Evolutionary conservation across 257 asterid species (phyloP).

Genomic region (Solanum chaucha): DNA sequence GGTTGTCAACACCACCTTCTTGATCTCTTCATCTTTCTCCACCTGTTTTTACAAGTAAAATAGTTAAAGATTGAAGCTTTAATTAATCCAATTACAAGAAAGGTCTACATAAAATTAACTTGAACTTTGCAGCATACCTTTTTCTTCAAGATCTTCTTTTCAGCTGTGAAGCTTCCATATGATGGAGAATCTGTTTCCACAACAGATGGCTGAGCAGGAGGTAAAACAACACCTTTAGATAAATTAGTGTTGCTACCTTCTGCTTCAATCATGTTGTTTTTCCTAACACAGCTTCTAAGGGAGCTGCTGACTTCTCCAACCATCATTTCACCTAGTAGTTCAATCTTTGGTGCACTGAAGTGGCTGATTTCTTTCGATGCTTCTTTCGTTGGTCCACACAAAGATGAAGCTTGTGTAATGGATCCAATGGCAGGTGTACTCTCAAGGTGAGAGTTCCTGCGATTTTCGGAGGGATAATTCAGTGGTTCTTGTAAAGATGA

Average conservation of each 20-base stretch:
- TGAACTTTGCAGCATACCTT: slow-evolving; percentile 29
- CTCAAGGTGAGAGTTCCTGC: slow-evolving; percentile 3
- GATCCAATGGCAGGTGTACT: slow-evolving; percentile 6
- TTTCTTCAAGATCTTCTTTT: slow-evolving; percentile 24
- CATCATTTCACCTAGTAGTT: slow-evolving; percentile 54
- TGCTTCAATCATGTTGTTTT: slow-evolving; percentile 10
- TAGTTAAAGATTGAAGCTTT: not conserved
- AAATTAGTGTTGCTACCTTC: slow-evolving; percentile 16
- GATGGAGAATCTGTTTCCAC: slow-evolving; percentile 18
- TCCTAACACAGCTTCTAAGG: slow-evolving; percentile 2
- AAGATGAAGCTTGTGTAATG: slow-evolving; percentile 12
- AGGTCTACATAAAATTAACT: not conserved
- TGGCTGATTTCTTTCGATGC: slow-evolving; percentile 4
- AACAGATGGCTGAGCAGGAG: slow-evolving; percentile 4
- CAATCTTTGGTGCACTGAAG: slow-evolving; percentile 31
- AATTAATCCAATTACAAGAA: not conserved
- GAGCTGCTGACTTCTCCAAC: slow-evolving; percentile 25
- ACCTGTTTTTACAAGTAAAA: slow-evolving; percentile 25
- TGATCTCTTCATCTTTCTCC: slow-evolving; percentile 19
- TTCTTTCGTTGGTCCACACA: slow-evolving; percentile 6
- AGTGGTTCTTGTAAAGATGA: not conserved
- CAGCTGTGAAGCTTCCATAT: slow-evolving; percentile 36
- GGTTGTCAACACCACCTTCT: slow-evolving; percentile 17
- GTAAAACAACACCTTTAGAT: not conserved
- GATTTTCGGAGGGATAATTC: not conserved